These are phyloP conservation scores for Scopulariopsis brevicaulis DNA, from an alignment of 2,329 filamentous ascomycete species.

Conservation along the genomic window DNA sequence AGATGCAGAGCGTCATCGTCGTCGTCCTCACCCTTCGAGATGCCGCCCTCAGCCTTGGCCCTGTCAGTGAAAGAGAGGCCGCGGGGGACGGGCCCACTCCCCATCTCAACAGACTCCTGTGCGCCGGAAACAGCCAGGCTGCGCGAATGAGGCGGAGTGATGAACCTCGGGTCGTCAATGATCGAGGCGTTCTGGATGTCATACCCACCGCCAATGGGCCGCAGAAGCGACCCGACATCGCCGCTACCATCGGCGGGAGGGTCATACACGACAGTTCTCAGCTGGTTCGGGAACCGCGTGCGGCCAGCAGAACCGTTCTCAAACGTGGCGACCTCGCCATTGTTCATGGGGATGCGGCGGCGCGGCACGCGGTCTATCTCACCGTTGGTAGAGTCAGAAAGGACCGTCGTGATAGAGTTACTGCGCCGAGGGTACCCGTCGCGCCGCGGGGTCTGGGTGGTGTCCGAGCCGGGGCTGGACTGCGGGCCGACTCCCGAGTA, in stretches of 20 bases:
- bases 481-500: neutral
- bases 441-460: too few species aligned
- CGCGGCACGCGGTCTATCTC: neutral
- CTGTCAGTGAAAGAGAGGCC: neutral
- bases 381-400: neutral
- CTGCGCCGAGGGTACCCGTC: neutral
- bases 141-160: neutral
- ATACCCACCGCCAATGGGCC: neutral
- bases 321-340: neutral
- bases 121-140: neutral
- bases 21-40: neutral
- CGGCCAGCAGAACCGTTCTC: neutral
- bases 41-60: neutral
- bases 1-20: neutral
- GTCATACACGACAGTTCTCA: neutral
- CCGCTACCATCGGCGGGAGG: neutral
- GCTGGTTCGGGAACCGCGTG: neutral
- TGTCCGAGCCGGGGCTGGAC: neutral
- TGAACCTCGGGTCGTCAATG: neutral
- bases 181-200: neutral
- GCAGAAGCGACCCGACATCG: neutral
- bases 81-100: neutral
- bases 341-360: neutral
- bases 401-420: too few species aligned
- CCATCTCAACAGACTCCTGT: neutral